Percentiles rank a stretch among this genome's conserved stretches.
Evolutionary conservation across 2,329 filamentous ascomycete species (phyloP).

Genomic region (Aspergillus floridensis): DNA sequence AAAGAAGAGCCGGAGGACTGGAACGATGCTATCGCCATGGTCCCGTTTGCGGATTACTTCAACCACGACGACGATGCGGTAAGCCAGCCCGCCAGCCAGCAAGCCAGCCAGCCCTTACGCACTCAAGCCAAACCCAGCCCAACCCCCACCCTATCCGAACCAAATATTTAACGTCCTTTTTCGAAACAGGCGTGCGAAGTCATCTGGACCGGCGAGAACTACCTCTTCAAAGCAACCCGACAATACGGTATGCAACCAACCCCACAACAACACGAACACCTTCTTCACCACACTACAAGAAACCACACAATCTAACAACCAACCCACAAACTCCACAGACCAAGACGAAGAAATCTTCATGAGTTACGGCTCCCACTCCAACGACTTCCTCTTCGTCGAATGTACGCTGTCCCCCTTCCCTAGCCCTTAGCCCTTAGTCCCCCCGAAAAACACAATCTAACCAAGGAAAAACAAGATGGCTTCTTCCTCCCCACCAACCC

Average conservation of each 20-base stretch:
- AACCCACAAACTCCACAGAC: slow-evolving; percentile 22
- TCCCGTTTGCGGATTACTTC: slow-evolving; percentile 44
- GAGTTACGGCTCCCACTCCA: slow-evolving; percentile 40
- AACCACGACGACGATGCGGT: slow-evolving; percentile 40
- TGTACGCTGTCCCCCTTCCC: slow-evolving; percentile 22
- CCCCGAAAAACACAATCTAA: too few relatives aligned
- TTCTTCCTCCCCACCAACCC: slow-evolving; percentile 35
- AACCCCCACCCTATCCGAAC: too few relatives aligned
- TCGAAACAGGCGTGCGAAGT: slow-evolving; percentile 27
- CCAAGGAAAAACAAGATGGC: slow-evolving; percentile 29
- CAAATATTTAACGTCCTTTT: neutral
- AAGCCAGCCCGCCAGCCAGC: slow-evolving; percentile 9
- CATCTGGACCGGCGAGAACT: slow-evolving; percentile 23
- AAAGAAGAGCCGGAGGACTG: slow-evolving; percentile 30
- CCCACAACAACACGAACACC: neutral
- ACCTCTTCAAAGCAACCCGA: slow-evolving; percentile 27
- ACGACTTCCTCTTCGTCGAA: slow-evolving; percentile 38
- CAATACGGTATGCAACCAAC: slow-evolving; percentile 23
- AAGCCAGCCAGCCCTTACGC: slow-evolving; percentile 4
- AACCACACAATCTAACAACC: neutral
- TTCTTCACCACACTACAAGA: neutral
- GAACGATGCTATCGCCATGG: slow-evolving; percentile 41
- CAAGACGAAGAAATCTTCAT: slow-evolving; percentile 39
- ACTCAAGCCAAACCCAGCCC: too few relatives aligned
- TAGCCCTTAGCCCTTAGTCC: neutral